phyloP scores from a whole-genome alignment of 331 rosid genomes.

The Dryas integrifolia region DNA sequence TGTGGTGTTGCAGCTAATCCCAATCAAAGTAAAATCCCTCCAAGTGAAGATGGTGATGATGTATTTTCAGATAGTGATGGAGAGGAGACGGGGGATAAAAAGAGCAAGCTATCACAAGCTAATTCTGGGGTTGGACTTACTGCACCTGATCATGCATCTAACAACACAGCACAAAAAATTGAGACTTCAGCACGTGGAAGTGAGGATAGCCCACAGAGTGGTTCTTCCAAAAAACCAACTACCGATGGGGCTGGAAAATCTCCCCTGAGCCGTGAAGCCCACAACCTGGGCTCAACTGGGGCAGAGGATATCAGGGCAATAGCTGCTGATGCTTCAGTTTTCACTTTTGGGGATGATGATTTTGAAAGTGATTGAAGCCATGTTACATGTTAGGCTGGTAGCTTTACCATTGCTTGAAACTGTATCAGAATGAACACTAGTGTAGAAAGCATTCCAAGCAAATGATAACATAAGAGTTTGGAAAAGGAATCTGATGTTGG shows the following conservation, averaged over 20 bases:
- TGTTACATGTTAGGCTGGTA: no score
- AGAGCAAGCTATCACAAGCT: slow-evolving; percentile 25
- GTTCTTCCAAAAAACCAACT: slow-evolving; percentile 36
- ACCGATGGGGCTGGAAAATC: slow-evolving; percentile 29
- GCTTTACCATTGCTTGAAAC: background rate
- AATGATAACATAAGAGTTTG: background rate
- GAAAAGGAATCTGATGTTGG: background rate
- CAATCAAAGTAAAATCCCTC: slow-evolving; percentile 32
- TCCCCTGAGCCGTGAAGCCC: slow-evolving; percentile 25
- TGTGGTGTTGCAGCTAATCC: slow-evolving; percentile 35
- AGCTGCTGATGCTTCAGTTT: slow-evolving; percentile 96
- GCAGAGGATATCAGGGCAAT: slow-evolving; percentile 70
- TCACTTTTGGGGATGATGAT: slow-evolving; percentile 83
- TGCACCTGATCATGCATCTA: slow-evolving; percentile 43
- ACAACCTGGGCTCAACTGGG: slow-evolving; percentile 40
- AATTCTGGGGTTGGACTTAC: slow-evolving; percentile 23
- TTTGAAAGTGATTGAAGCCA: slow-evolving; percentile 70
- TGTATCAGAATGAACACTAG: background rate
- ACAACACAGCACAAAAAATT: slow-evolving; percentile 26
- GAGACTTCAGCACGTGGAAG: slow-evolving; percentile 31
- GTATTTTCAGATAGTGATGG: slow-evolving; percentile 84
- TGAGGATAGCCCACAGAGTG: slow-evolving; percentile 25
- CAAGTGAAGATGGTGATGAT: slow-evolving; percentile 53
- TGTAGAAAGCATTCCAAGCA: slow-evolving; percentile 1
- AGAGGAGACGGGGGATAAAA: slow-evolving; percentile 40